Evolutionary conservation across 2,329 filamentous ascomycete species (phyloP).

Genomic region (Aureobasidium pullulans): DNA sequence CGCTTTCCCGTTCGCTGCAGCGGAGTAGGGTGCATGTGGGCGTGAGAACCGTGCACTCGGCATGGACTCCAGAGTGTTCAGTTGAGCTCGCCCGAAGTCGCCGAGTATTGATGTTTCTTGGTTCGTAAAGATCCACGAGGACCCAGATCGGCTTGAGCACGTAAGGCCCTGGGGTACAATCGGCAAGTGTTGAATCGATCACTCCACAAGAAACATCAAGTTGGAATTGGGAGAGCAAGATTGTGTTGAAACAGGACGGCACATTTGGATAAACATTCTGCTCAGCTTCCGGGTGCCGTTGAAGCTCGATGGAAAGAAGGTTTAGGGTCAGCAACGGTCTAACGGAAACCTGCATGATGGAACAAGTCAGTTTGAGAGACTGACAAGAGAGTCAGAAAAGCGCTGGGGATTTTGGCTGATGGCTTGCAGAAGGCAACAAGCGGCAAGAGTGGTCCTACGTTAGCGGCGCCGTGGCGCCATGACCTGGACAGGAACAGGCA

Average conservation of each 20-base stretch:
- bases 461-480: conserved; percentile 3
- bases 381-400: not conserved
- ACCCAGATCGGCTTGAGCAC: not conserved
- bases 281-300: conserved; percentile 6
- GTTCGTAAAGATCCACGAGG: not conserved
- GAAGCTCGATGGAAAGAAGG: not conserved
- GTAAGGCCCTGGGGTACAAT: not conserved
- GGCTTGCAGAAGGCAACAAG: not conserved
- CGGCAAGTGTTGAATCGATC: not conserved
- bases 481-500: not conserved
- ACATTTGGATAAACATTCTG: not conserved
- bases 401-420: not conserved
- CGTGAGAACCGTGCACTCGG: not conserved
- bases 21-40: not conserved
- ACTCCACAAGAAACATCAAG: not conserved
- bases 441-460: conserved; percentile 5
- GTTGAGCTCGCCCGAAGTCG: not conserved
- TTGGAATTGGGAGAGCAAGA: not conserved
- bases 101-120: conserved; percentile 5
- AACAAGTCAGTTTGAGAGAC: conserved; percentile 9
- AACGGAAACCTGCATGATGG: conserved; percentile 10
- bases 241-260: not conserved
- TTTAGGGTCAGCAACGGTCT: conserved; percentile 10
- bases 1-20: not conserved
- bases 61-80: not conserved